Conservation (phyloP, 257 asterid genomes). For the Forsythia suspensa region DNA sequence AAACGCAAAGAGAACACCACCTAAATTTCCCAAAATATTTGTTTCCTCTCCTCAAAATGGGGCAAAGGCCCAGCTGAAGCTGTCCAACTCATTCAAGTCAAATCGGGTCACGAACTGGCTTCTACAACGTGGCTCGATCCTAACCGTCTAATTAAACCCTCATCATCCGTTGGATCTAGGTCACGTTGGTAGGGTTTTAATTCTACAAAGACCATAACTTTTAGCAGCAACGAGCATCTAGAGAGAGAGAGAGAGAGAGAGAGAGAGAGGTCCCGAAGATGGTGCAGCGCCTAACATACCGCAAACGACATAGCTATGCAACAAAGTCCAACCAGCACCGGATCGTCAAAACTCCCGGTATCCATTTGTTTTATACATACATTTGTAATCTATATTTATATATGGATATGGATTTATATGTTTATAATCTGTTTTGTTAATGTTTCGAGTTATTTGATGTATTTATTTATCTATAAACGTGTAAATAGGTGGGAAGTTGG, state of each 20-base stretch:
- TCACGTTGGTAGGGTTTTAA: not conserved
- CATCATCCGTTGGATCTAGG: not conserved
- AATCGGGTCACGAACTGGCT: not conserved
- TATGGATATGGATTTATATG: not conserved
- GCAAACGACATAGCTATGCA: not conserved
- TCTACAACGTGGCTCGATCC: not conserved
- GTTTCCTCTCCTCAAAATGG: not conserved
- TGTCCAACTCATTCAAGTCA: not conserved
- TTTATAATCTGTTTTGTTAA: not conserved
- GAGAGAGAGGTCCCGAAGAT: not conserved
- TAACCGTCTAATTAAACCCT: not conserved
- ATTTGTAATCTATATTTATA: not conserved
- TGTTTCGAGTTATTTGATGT: not conserved
- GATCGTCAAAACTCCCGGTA: conserved; percentile 2
- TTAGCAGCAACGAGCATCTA: not conserved
- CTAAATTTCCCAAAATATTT: not conserved
- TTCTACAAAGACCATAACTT: not conserved
- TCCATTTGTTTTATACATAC: not conserved
- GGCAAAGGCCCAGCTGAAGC: not conserved
- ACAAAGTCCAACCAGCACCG: conserved; percentile 1
- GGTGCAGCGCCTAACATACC: conserved; percentile 4
- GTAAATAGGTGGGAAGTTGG: conserved; percentile 22
- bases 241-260: not conserved
- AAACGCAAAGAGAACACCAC: too few species aligned
- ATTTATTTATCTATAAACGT: not conserved